Evolutionary conservation across 176 grass and related monocot genomes (phyloP), one percentile per base, ranked within the genome.

Genomic region (Rhynchospora tenuis): DNA sequence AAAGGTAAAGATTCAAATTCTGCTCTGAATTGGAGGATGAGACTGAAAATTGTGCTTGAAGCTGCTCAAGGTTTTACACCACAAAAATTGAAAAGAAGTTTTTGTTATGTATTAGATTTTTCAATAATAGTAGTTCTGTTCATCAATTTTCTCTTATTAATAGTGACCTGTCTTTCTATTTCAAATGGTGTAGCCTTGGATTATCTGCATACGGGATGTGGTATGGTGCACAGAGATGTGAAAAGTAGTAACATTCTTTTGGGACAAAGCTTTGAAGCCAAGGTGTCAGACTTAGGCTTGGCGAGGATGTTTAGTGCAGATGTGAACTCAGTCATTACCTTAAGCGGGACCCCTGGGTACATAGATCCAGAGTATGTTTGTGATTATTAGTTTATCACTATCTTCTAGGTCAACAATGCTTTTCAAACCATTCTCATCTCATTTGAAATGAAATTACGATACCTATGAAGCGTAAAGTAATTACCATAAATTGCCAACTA

Each of bases 221-320:
- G 85, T 5, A 85, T 93, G 88, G 28, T 90, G 60, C 89, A 93
- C 38, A 81, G 86, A 56, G 89, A 90, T 79, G 55, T 89, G 47
- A 93, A 90, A 81, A 55, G 76, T 0, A 64, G 38, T 22, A 93
- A 90, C 77, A 93, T 90, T 86, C 88, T 89, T 22, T 72, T 93
- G 29, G 83, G 74, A 5, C 60, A 42, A 38, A 55, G 88, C 52
- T 19, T 88, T 15, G 22, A 66, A 73, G 88, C 81, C 2, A 93
- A 87, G 71, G 66, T 93, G 19, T 67, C 86, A 5, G 88, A 93
- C 80, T 90, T 93, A 59, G 91, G 91, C 43, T 13, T 93, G 8
- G 67, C 67, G 29, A 93, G 79, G 71, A 16, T 79, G 3, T 88
- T 68, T 69, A 5, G 7, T 9, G 64, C 12, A 9, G 27, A 80